Percentiles rank a stretch among this genome's conserved stretches.
phyloP scores from a whole-genome alignment of 192 early-diverging fungal genomes.

The Chytriomyces confervae region DNA sequence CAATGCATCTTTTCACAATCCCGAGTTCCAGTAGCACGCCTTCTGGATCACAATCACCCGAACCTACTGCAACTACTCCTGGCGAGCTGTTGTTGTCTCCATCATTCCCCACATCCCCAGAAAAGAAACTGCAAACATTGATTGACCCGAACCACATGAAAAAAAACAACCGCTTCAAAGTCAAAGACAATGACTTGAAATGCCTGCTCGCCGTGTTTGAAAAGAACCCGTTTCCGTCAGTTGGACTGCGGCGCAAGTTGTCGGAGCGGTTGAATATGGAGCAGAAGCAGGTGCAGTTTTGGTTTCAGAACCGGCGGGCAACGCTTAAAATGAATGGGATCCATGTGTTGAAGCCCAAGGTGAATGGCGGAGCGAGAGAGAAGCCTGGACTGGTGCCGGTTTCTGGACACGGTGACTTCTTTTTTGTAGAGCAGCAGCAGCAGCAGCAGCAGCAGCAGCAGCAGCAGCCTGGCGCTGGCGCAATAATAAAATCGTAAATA shows the following conservation, averaged over 20 bases:
- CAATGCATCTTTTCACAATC: too few species aligned
- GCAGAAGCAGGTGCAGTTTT: conserved; percentile 26
- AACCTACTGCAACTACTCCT: too few species aligned
- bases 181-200: neutral
- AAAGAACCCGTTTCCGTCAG: neutral
- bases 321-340: conserved; percentile 25
- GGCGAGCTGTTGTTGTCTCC: neutral
- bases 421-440: conserved; percentile 7
- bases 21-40: too few species aligned
- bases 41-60: too few species aligned
- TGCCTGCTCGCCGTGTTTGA: neutral
- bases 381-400: neutral
- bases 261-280: neutral
- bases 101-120: neutral
- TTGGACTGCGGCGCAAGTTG: neutral
- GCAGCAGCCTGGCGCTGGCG: too few species aligned
- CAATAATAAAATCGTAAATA: too few species aligned
- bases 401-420: neutral
- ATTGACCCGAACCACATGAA: neutral
- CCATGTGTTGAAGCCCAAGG: conserved; percentile 27
- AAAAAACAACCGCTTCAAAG: conserved; percentile 1
- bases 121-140: neutral
- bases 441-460: too few species aligned
- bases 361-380: neutral
- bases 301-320: conserved; percentile 29